A percentile compares a stretch with the other conserved stretches of the same genome.
These are phyloP conservation scores for Debaryomycetaceae sp. DNA, from an alignment of 1,139 yeast species.

Conservation along the genomic window DNA sequence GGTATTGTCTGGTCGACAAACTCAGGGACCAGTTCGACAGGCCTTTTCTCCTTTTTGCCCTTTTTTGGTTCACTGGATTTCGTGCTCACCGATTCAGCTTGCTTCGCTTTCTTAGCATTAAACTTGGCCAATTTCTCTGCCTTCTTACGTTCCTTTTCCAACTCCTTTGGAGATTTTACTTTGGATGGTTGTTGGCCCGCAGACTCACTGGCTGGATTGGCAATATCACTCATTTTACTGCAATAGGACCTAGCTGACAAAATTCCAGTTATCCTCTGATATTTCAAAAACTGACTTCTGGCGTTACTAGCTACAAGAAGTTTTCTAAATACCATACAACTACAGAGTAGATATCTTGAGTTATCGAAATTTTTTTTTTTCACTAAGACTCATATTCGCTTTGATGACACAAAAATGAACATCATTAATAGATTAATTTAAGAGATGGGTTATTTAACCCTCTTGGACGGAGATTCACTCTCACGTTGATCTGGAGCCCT, in stretches of 20 bases:
- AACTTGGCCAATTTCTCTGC: constrained; percentile 96
- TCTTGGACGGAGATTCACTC: too few relatives aligned
- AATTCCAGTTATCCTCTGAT: constrained; percentile 2
- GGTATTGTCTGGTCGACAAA: constrained; percentile 77
- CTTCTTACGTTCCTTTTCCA: constrained; percentile 92
- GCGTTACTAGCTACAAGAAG: constrained; percentile 13
- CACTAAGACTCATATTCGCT: neutral
- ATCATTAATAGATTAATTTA: too few relatives aligned
- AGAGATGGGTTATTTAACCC: neutral
- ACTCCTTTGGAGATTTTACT: constrained; percentile 65
- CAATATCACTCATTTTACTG: constrained; percentile 11
- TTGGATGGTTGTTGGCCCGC: constrained; percentile 20
- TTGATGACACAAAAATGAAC: neutral
- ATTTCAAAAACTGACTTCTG: constrained; percentile 5
- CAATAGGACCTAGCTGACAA: constrained; percentile 6
- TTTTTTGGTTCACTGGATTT: constrained; percentile 48
- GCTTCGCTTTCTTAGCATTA: constrained; percentile 87
- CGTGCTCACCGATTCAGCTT: constrained; percentile 44
- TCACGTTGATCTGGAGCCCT: constrained; percentile 7
- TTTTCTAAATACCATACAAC: constrained; percentile 20
- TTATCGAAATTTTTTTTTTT: constrained; percentile 3
- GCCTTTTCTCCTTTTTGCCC: constrained; percentile 70
- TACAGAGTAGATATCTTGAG: constrained; percentile 1
- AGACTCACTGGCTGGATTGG: constrained; percentile 6
- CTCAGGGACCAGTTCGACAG: constrained; percentile 71